These are phyloP conservation scores for Xerocomus brunneocitrinus DNA, from an alignment of 768 basidiomycete species.

Conservation along the genomic window DNA sequence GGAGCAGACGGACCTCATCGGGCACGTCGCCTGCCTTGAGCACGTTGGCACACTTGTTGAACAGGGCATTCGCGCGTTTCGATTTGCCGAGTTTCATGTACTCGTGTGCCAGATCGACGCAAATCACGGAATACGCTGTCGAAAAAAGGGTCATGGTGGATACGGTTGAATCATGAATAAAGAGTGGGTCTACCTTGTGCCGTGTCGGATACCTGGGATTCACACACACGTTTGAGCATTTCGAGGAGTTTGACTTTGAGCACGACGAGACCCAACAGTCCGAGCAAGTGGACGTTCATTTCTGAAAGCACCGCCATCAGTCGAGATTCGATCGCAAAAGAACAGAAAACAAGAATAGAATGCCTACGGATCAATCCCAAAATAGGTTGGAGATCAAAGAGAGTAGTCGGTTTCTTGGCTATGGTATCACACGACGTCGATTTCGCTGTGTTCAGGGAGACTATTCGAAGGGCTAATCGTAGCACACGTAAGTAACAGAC, in stretches of 20 bases:
- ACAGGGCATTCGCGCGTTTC: constrained; percentile 61
- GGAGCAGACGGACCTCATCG: constrained; percentile 47
- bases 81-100: constrained; percentile 74
- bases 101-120: constrained; percentile 72
- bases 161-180: not conserved
- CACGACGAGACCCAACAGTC: constrained; percentile 62
- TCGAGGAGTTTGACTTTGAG: constrained; percentile 66
- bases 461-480: constrained; percentile 6
- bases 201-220: constrained; percentile 38
- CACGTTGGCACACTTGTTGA: constrained; percentile 49
- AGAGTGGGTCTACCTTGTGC: constrained; percentile 40
- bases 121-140: constrained; percentile 58
- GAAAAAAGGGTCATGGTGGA: not conserved
- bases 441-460: constrained; percentile 18
- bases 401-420: not conserved
- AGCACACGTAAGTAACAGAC: not conserved
- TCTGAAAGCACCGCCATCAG: constrained; percentile 33
- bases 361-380: constrained; percentile 51
- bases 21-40: constrained; percentile 45
- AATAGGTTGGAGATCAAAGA: constrained; percentile 32
- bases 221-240: constrained; percentile 56
- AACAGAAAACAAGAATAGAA: not conserved
- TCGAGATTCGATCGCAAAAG: not conserved
- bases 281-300: constrained; percentile 56
- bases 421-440: not conserved